These are phyloP conservation scores for Boletus fagicola DNA, from an alignment of 768 basidiomycete genomes.

Conservation along the genomic window DNA sequence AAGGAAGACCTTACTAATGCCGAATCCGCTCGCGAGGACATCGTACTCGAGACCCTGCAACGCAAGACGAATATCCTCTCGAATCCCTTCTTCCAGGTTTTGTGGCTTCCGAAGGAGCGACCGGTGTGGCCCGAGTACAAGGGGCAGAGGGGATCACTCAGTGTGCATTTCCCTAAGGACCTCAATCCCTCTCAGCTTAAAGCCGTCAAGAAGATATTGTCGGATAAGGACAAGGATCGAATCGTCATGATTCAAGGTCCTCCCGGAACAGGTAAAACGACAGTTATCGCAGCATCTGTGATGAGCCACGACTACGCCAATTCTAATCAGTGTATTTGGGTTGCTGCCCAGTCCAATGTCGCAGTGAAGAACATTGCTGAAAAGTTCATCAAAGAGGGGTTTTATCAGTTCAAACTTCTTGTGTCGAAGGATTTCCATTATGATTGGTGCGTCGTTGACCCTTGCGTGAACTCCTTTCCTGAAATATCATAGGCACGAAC, in stretches of 20 bases:
- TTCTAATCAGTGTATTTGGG: constrained; percentile 31
- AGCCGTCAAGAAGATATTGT: constrained; percentile 34
- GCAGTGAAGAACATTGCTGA: constrained; percentile 54
- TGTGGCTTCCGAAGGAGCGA: constrained; percentile 28
- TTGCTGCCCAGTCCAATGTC: constrained; percentile 50
- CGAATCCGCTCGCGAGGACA: constrained; percentile 34
- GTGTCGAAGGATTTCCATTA: constrained; percentile 47
- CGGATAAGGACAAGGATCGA: constrained; percentile 18
- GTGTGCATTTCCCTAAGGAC: background rate
- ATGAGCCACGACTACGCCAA: constrained; percentile 19
- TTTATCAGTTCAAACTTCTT: constrained; percentile 39
- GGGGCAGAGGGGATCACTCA: background rate
- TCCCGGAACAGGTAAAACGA: constrained; percentile 46
- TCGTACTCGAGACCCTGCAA: constrained; percentile 28
- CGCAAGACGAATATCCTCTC: constrained; percentile 11
- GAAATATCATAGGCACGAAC: constrained; percentile 44
- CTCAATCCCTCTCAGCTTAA: constrained; percentile 30
- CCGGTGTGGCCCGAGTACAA: constrained; percentile 16
- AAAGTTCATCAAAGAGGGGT: constrained; percentile 35
- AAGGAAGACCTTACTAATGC: constrained; percentile 55
- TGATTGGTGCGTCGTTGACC: constrained; percentile 37
- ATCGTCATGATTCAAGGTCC: constrained; percentile 35
- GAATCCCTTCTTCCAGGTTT: constrained; percentile 25
- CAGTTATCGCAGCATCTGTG: constrained; percentile 40
- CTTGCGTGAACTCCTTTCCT: background rate